phyloP scores from a whole-genome alignment of 805 yeast species.

The Candida vaughaniae region DNA sequence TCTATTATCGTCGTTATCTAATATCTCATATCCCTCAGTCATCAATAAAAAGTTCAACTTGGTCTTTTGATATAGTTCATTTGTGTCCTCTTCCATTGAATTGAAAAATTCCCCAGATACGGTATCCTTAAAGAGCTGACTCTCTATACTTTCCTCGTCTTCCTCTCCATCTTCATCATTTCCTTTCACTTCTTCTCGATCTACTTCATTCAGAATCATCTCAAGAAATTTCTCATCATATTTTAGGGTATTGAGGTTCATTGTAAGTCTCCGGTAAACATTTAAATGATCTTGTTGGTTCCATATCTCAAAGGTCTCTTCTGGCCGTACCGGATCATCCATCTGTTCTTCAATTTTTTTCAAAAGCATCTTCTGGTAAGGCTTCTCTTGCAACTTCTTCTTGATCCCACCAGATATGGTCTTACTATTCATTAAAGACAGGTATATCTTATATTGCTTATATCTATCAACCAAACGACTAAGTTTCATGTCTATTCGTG shows the following conservation, averaged over 20 bases:
- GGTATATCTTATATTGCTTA: neutral
- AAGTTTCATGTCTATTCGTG: neutral
- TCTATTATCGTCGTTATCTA: neutral
- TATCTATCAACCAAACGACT: constrained; percentile 1
- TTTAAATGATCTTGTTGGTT: constrained; percentile 17
- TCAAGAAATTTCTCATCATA: constrained; percentile 10
- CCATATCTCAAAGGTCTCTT: constrained; percentile 37
- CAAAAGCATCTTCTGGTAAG: neutral
- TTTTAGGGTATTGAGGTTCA: neutral
- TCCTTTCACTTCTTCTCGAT: neutral
- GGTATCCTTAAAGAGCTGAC: neutral
- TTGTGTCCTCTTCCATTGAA: neutral
- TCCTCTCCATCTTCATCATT: neutral
- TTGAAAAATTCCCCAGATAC: constrained; percentile 1
- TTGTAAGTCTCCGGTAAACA: constrained; percentile 4
- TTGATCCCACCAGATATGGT: neutral
- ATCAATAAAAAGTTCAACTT: constrained; percentile 4
- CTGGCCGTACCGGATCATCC: constrained; percentile 19
- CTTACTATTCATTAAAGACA: constrained; percentile 1
- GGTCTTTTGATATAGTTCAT: neutral
- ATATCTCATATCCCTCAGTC: constrained; percentile 6
- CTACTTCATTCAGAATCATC: neutral
- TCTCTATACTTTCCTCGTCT: neutral
- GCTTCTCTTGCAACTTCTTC: constrained; percentile 1
- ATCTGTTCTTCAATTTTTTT: constrained; percentile 4